Base-by-base conservation (phyloP, 768 basidiomycete species). In the Leccinum pellstonianum region DNA sequence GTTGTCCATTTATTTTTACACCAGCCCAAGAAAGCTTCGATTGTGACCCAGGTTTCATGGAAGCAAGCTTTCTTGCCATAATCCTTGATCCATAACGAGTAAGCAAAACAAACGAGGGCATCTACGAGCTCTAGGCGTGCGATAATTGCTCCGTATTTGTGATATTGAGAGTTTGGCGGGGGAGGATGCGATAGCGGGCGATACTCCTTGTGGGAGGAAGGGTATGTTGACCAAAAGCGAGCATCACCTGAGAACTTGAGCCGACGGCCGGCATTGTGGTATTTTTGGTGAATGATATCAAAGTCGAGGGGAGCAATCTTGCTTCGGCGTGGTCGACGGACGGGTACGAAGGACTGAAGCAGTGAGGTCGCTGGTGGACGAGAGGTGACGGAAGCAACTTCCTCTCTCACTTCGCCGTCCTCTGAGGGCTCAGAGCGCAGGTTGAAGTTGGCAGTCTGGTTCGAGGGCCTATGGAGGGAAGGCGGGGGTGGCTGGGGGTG, bases 201-300 rank as follows among this genome's bases (percentile, higher is more conserved):
- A 71, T 85, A 88, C 65, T 87, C 84, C 68, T 81, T 82, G 73
- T 86, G 83, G 3, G 80, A 79, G 5, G 84, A 78, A 27, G 85
- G 81, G 68, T 84, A 90, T 38, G 87, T 86, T 17, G 90, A 88
- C 83, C 84, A 86, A 66, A 90, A 86, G 38, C 91, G 86, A 49
- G 86, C 83, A 68, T 91, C 88, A 25, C 91, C 90, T 1, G 91
- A 91, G 69, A 90, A 91, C 74, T 94, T 93, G 70, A 94, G 87
- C 64, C 80, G 76, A 58, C 90, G 85, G 21, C 88, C 92, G 19
- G 82, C 81, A 4, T 73, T 74, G 64, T 90, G 85, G 69, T 90
- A 93, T 68, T 81, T 85, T 69, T 88, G 82, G 66, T 91, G 84
- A 46, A 91, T 76, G 41, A 74, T 76, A 55, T 88, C 84, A 68